Conservation (phyloP, 1,139 yeast genomes). For the Groenewaldozyma auringiensis region DNA sequence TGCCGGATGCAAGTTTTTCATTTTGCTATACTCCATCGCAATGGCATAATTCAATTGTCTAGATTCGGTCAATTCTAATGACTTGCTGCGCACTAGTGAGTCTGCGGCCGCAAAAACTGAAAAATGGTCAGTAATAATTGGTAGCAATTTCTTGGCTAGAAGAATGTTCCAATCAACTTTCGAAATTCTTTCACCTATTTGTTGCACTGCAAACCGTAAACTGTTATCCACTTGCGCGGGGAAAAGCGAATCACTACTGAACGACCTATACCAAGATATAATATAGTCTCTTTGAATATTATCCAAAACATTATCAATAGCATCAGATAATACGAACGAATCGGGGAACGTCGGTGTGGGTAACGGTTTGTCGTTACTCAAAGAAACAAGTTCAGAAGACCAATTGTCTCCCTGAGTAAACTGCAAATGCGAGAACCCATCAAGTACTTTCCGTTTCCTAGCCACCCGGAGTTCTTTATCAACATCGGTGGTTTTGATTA, state of each 20-base stretch:
- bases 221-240: conserved; percentile 47
- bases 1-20: conserved; percentile 54
- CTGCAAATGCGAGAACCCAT: conserved; percentile 13
- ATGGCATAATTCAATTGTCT: conserved; percentile 48
- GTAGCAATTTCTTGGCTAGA: conserved; percentile 51
- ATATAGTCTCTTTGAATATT: conserved; percentile 56
- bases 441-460: conserved; percentile 8
- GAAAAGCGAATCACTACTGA: conserved; percentile 45
- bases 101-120: conserved; percentile 48
- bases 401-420: conserved; percentile 18
- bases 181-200: conserved; percentile 38
- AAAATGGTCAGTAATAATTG: conserved; percentile 61
- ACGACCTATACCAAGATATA: conserved; percentile 51
- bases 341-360: conserved; percentile 36
- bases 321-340: conserved; percentile 46
- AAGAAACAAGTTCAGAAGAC: conserved; percentile 18
- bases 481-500: conserved; percentile 16
- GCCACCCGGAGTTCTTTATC: conserved; percentile 5
- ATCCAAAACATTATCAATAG: conserved; percentile 46
- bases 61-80: conserved; percentile 33
- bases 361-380: conserved; percentile 18
- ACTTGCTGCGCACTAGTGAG: conserved; percentile 23
- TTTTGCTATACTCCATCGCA: conserved; percentile 48
- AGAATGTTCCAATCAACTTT: conserved; percentile 50
- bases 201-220: conserved; percentile 38